phyloP scores from a whole-genome alignment of 2,329 filamentous ascomycete genomes.

The Calonectria leucothoes region DNA sequence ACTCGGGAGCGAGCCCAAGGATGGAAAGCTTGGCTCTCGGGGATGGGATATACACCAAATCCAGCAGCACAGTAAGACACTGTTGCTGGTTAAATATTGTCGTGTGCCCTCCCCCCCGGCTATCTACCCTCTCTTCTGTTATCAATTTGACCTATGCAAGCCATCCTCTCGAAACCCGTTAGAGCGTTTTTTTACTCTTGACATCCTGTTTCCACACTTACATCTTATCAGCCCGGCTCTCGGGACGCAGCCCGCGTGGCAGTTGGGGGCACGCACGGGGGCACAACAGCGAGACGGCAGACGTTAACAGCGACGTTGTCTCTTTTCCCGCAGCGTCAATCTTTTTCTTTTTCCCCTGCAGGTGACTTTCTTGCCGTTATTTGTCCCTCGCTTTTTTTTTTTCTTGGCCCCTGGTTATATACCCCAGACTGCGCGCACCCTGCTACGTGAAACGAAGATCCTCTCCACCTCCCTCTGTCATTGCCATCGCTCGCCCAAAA shows the following conservation, averaged over 20 bases:
- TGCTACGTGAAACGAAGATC: neutral
- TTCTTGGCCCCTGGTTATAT: neutral
- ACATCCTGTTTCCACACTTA: neutral
- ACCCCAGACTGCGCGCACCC: neutral
- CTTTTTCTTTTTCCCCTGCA: neutral
- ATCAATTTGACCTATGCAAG: neutral
- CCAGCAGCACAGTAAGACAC: neutral
- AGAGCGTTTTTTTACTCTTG: neutral
- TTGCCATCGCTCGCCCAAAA: neutral
- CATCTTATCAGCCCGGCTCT: conserved; percentile 3
- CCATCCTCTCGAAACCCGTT: neutral
- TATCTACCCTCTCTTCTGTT: neutral
- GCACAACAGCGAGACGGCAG: neutral
- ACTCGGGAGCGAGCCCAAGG: conserved; percentile 6
- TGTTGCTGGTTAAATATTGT: neutral
- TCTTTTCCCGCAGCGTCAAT: neutral
- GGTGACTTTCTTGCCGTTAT: neutral
- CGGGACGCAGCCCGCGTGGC: neutral
- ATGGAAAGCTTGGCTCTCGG: conserved; percentile 8
- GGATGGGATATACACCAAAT: neutral
- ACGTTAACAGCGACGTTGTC: neutral
- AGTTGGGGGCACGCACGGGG: neutral
- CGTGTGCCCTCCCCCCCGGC: neutral
- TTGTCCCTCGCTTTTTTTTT: neutral
- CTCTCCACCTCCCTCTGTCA: neutral